These are phyloP conservation scores for Cyclotella sp. DNA, from an alignment of 108 stramenopile genomes.

Conservation along the genomic window DNA sequence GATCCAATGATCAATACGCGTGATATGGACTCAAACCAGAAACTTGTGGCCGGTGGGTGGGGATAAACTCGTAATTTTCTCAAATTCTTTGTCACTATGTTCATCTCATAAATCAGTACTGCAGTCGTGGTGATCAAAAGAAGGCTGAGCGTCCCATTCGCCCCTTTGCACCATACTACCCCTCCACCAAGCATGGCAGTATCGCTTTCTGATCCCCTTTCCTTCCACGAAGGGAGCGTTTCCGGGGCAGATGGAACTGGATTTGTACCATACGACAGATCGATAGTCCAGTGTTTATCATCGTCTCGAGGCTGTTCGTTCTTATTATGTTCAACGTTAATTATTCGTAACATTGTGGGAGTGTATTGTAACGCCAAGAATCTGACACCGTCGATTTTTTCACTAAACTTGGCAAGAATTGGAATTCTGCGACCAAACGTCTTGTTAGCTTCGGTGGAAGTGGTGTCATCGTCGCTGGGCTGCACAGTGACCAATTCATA, in stretches of 20 bases:
- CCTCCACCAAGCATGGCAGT: constrained; percentile 43
- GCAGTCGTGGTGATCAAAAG: constrained; percentile 35
- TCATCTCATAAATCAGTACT: constrained; percentile 32
- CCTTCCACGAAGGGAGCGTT: constrained; percentile 3
- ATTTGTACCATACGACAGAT: constrained; percentile 23
- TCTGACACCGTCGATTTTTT: constrained; percentile 31
- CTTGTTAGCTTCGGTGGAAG: constrained; percentile 1
- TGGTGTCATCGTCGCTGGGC: constrained; percentile 25
- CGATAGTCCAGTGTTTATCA: constrained; percentile 46
- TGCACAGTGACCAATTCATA: constrained; percentile 28
- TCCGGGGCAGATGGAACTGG: constrained; percentile 22
- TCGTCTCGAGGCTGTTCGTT: not conserved
- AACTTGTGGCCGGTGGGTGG: constrained; percentile 25
- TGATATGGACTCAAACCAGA: constrained; percentile 42
- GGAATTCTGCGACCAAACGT: constrained; percentile 32
- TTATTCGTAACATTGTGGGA: constrained; percentile 21
- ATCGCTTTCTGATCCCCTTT: not conserved
- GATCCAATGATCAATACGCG: constrained; percentile 35
- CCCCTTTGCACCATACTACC: constrained; percentile 31
- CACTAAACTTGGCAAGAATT: constrained; percentile 44
- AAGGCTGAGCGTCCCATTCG: constrained; percentile 19
- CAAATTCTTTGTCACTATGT: constrained; percentile 12
- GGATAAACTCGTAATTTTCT: constrained; percentile 33
- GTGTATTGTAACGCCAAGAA: constrained; percentile 48
- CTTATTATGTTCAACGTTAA: constrained; percentile 7